phyloP scores from a whole-genome alignment of 2,329 filamentous ascomycete species.

The Ophiostoma angusticollis region DNA sequence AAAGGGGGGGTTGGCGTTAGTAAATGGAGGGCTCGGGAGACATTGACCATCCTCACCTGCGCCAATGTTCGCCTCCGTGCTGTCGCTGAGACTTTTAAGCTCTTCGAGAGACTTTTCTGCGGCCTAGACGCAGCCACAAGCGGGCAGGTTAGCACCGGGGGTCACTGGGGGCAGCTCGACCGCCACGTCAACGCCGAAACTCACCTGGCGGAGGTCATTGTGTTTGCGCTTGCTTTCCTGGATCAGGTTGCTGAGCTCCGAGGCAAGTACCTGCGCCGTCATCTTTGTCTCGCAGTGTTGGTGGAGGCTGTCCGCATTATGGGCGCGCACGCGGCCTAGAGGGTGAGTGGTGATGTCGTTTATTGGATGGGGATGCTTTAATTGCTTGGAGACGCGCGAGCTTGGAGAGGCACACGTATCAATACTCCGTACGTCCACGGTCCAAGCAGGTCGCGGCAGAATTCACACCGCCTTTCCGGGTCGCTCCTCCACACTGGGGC shows the following conservation, averaged over 20 bases:
- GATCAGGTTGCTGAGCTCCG: conserved; percentile 80
- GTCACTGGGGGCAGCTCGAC: too few relatives aligned
- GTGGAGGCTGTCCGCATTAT: conserved; percentile 11
- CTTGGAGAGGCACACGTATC: conserved; percentile 75
- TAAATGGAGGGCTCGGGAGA: too few relatives aligned
- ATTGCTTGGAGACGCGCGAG: background rate
- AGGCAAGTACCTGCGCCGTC: conserved; percentile 80
- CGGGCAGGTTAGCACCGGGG: too few relatives aligned
- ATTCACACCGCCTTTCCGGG: conserved; percentile 10
- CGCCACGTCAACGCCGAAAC: background rate
- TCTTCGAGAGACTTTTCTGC: conserved; percentile 90
- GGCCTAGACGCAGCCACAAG: conserved; percentile 40
- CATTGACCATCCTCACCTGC: conserved; percentile 36
- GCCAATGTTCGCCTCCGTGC: conserved; percentile 63
- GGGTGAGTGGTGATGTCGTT: background rate
- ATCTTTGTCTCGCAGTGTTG: conserved; percentile 37
- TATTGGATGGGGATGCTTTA: background rate
- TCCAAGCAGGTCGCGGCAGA: too few relatives aligned
- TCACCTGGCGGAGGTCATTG: conserved; percentile 69
- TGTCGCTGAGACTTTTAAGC: conserved; percentile 60
- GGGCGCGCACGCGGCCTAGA: background rate
- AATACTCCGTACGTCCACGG: too few relatives aligned
- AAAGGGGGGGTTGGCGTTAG: too few relatives aligned
- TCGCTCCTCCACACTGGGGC: too few relatives aligned
- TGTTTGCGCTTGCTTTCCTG: conserved; percentile 95